Base-by-base conservation (phyloP, 73 alveolate genomes). In the Durusdinium trenchii region DNA sequence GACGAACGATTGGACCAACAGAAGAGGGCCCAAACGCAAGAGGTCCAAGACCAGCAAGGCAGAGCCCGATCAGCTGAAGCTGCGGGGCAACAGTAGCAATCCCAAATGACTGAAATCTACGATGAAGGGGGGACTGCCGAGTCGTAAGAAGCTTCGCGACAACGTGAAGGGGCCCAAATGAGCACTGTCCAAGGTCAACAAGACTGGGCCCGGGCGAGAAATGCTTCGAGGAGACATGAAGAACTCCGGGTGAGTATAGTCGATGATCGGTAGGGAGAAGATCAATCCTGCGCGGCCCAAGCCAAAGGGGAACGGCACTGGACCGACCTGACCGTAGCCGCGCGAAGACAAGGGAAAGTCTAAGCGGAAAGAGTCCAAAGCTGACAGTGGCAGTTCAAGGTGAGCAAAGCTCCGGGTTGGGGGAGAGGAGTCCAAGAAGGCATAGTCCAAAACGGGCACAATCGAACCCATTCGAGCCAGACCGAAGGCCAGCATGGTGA, bases 241-340 rank as follows among this genome's bases (percentile, higher is more conserved):
- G 5, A 48, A 79, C 47, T 47, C 98, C 67, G 52, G 36, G 50
- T 20, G 79, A 38, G 20, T 46, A 23, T 7, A 6, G 48, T 75
- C 91, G 26, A 52, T 23, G 47, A 78, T 47, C 14, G 98, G 61
- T 45, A 40, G 52, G 38, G 71, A 69, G 91, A 32, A 93, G 60
- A 69, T 91, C 30, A 40, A 73, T 57, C 92, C 89, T 20, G 81
- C 32, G 43, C 96, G 47, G 38, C 86, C 36, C 86, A 90, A n/a
- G 78, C 96, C 92, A 82, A 48, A 82, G 30, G 48, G 64, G 18
- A n/a, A 69, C 47, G 48, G n/a, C n/a, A 35, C 9, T 10, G 47
- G 42, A 38, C 86, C 83, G 47, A 48, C n/a, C 2, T 51, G 54
- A 43, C 75, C 96, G 52, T 43, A 14, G 35, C 38, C 5, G 26